phyloP scores from a whole-genome alignment of 139 green algal species.

The Chlamydomonas eustigma region DNA sequence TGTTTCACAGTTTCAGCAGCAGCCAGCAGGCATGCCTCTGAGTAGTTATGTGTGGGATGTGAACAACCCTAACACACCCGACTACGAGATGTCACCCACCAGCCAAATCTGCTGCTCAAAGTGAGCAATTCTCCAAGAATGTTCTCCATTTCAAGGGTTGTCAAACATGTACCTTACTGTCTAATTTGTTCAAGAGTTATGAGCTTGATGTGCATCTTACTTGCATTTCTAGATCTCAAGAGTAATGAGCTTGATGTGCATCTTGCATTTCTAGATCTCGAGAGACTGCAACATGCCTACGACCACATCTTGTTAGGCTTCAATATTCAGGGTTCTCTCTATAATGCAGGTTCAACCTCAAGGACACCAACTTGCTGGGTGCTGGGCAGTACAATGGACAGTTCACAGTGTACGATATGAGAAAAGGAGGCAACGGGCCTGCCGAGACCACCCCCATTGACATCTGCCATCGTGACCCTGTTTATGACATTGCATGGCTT shows the following conservation, averaged over 20 bases:
- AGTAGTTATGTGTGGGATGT: constrained; percentile 88
- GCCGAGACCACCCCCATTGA: constrained; percentile 75
- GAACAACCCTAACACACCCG: constrained; percentile 78
- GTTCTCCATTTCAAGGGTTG: no score
- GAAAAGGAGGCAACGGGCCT: constrained; percentile 59
- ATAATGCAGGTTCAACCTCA: constrained; percentile 46
- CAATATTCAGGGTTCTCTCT: no score
- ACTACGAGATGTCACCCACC: constrained; percentile 64
- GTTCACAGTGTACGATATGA: constrained; percentile 79
- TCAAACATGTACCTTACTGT: no score
- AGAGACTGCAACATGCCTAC: no score
- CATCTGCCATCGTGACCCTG: constrained; percentile 60
- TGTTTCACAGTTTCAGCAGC: constrained; percentile 82
- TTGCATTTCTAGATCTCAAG: no score
- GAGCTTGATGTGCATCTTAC: no score
- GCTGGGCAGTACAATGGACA: constrained; percentile 89
- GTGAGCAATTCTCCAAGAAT: constrained; percentile 65
- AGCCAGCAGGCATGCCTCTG: constrained; percentile 62
- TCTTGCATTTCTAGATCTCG: no score
- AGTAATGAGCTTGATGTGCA: no score
- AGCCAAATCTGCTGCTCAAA: constrained; percentile 75
- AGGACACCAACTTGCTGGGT: constrained; percentile 73
- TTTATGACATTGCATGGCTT: constrained; percentile 88
- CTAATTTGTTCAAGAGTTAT: no score
- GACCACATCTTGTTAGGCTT: no score